Percentiles rank a stretch among this genome's conserved stretches.
phyloP scores from a whole-genome alignment of 2,329 filamentous ascomycete species.

The Fonsecaea erecta region DNA sequence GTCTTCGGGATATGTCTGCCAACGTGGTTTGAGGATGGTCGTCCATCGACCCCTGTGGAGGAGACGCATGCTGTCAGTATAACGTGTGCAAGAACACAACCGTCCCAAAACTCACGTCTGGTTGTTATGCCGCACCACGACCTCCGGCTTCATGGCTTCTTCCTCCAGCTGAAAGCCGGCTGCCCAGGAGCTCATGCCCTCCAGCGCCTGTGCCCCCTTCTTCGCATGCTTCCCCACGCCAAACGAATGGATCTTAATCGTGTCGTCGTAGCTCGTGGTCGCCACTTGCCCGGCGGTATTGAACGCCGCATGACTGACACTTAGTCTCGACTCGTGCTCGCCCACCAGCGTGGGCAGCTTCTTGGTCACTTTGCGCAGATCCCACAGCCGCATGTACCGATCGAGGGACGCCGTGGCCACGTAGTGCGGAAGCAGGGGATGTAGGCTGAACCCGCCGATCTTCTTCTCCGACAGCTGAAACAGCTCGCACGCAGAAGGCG shows the following conservation, averaged over 20 bases:
- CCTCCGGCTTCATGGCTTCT: constrained; percentile 69
- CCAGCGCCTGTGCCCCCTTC: constrained; percentile 42
- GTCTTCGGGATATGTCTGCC: constrained; percentile 80
- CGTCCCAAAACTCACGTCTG: constrained; percentile 84
- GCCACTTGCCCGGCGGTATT: constrained; percentile 82
- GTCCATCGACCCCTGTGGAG: constrained; percentile 36
- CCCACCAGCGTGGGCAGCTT: constrained; percentile 72
- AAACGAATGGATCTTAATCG: constrained; percentile 88
- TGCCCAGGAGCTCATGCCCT: constrained; percentile 64
- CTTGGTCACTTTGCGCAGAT: constrained; percentile 73
- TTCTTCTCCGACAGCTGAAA: constrained; percentile 88
- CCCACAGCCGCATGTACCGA: constrained; percentile 89
- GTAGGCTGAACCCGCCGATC: constrained; percentile 88
- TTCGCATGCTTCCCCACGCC: constrained; percentile 43
- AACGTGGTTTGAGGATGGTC: constrained; percentile 74
- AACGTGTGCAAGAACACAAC: neutral
- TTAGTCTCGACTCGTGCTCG: constrained; percentile 79
- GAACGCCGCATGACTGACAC: constrained; percentile 92
- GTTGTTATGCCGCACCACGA: constrained; percentile 82
- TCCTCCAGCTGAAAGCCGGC: constrained; percentile 62
- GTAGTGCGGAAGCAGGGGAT: constrained; percentile 79
- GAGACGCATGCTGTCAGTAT: neutral
- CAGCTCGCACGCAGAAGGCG: constrained; percentile 62
- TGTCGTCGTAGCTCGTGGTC: constrained; percentile 93
- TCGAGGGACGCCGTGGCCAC: constrained; percentile 89